Conservation (phyloP, 208 protist species). For the Crithidia acanthocephali region DNA sequence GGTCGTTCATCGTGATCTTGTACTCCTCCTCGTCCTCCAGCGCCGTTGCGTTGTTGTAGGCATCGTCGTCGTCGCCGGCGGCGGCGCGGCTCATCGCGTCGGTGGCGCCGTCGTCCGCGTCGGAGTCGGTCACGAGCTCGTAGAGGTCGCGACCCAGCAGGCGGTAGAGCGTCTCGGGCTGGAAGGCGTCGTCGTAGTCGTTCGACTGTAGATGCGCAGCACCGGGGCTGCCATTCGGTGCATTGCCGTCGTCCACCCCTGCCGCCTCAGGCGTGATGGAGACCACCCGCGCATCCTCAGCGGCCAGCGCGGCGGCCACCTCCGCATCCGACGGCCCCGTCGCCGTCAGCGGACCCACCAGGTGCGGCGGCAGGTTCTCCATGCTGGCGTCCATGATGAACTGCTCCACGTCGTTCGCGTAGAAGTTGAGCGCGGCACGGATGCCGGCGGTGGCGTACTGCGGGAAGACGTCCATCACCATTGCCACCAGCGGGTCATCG, state of each 20-base stretch:
- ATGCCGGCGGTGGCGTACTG: slow-evolving; percentile 65
- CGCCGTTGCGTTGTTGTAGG: slow-evolving; percentile 6
- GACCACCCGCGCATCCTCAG: slow-evolving; percentile 4
- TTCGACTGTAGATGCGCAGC: slow-evolving; percentile 6
- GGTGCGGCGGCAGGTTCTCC: slow-evolving; percentile 84
- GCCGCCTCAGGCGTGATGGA: not conserved
- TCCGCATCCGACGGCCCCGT: slow-evolving; percentile 20
- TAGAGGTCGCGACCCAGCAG: slow-evolving; percentile 54
- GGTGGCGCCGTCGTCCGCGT: slow-evolving; percentile 46
- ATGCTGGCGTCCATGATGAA: slow-evolving; percentile 88
- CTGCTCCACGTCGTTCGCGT: slow-evolving; percentile 89
- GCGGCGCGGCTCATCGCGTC: slow-evolving; percentile 10
- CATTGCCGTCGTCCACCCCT: not conserved
- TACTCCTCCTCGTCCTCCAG: slow-evolving; percentile 23
- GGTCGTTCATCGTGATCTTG: slow-evolving; percentile 32
- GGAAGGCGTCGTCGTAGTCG: slow-evolving; percentile 48
- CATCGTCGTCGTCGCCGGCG: not conserved
- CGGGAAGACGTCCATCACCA: slow-evolving; percentile 88
- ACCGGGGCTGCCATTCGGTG: not conserved
- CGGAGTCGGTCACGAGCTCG: slow-evolving; percentile 46
- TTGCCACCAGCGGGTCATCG: slow-evolving; percentile 59
- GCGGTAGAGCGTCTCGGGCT: slow-evolving; percentile 39
- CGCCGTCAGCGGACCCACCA: slow-evolving; percentile 54
- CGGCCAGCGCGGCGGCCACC: slow-evolving; percentile 26
- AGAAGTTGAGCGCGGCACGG: slow-evolving; percentile 70